Percentiles rank a stretch among this genome's conserved stretches.
Conservation (phyloP, 208 protist genomes). For the Endotrypanum monterogeii region DNA sequence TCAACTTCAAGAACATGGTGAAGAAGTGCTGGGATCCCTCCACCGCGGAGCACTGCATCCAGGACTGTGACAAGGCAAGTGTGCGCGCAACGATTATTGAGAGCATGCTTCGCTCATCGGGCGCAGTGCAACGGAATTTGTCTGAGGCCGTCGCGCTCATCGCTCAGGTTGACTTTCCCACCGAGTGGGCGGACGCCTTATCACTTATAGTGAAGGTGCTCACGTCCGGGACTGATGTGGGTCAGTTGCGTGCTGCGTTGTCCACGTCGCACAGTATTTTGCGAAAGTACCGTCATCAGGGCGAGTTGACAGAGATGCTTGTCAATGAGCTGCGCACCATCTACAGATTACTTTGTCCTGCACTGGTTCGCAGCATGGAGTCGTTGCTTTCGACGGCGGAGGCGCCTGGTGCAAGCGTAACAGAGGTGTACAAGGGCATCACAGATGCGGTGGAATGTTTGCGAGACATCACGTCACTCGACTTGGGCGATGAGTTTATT, state of each 20-base stretch:
- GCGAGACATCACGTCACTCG: conserved; percentile 83
- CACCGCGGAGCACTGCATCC: conserved; percentile 81
- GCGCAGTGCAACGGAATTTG: conserved; percentile 83
- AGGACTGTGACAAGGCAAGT: conserved; percentile 65
- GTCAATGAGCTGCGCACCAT: conserved; percentile 69
- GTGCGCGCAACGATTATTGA: conserved; percentile 59
- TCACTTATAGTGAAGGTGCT: conserved; percentile 62
- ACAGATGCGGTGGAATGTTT: conserved; percentile 75
- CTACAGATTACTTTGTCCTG: conserved; percentile 48
- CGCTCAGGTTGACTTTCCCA: conserved; percentile 91
- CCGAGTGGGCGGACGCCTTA: conserved; percentile 84
- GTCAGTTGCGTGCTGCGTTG: conserved; percentile 66
- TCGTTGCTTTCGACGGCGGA: conserved; percentile 22
- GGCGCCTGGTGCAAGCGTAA: conserved; percentile 19
- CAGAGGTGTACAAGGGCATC: conserved; percentile 47
- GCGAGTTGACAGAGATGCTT: conserved; percentile 58
- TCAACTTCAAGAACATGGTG: conserved; percentile 89
- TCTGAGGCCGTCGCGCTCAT: conserved; percentile 91
- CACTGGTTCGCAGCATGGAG: conserved; percentile 33
- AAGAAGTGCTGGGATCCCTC: conserved; percentile 78
- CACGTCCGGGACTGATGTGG: conserved; percentile 20
- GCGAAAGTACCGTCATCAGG: conserved; percentile 78
- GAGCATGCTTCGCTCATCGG: conserved; percentile 57
- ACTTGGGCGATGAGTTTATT: conserved; percentile 96
- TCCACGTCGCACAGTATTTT: conserved; percentile 91